Base-by-base conservation (phyloP, 805 yeast species). In the Spathaspora passalidarum region DNA sequence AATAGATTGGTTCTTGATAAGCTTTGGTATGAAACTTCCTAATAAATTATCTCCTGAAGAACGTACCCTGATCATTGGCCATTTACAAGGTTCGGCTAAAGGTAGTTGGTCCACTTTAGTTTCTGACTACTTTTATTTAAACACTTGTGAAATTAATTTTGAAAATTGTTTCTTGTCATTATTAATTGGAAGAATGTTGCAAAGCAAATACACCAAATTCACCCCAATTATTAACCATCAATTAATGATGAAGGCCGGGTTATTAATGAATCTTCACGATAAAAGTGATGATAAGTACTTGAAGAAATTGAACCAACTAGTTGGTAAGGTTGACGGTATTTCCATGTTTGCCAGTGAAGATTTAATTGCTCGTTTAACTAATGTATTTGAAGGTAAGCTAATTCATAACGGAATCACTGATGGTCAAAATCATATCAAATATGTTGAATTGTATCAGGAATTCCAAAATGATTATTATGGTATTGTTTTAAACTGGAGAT, bases 401-500 rank as follows among this genome's bases (percentile, higher is more conserved):
- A 55, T 68, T n/a, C 66, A 63, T 46, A n/a, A 39, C 25, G 55
- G 54, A 5, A 46, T 69, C 8, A 41, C 46, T 10, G 62, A 60
- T 44, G 66, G 66, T 2, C 62, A 55, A 29, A 65, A 68, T 46
- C 49, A 53, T 21, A 43, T 63, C 26, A 63, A 61, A 37, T 70
- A 60, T 45, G 59, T 63, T 17, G 75, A 70, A 47, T 42, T 58
- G 34, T 56, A 46, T 38, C 56, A 59, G 35, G 55, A 52, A 45
- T 40, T 41, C 6, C 5, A 16, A 8, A 5, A 23, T 5, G 56
- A 63, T 44, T 54, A 60, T 25, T 70, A 61, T 47, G 60, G 54
- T 1, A 46, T 65, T 3, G 32, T 71, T 2, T 53, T 59, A n/a
- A 51, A 57, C 32, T 71, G 74, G 74, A 62, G 75, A 53, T 41